A percentile compares a stretch with the other conserved stretches of the same genome.
These are phyloP conservation scores for Solanum raphanifolium DNA, from an alignment of 257 asterid genomes.

Conservation along the genomic window DNA sequence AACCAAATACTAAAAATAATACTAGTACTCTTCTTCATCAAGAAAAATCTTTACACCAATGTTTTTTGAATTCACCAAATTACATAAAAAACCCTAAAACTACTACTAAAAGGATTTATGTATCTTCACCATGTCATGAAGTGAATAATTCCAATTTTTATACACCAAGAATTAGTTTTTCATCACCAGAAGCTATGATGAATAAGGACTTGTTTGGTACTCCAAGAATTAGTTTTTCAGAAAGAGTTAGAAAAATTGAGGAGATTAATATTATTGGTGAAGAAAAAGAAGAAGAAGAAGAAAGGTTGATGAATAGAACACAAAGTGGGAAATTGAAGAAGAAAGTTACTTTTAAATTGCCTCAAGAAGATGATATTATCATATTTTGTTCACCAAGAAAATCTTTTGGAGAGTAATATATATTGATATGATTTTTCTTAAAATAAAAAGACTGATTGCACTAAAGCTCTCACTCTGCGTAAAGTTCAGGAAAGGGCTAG, in stretches of 20 bases:
- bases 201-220: slow-evolving; percentile 3
- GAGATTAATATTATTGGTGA: background rate
- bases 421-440: background rate
- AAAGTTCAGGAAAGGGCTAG: too few species aligned
- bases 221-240: slow-evolving; percentile 19
- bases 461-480: too few species aligned
- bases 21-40: background rate
- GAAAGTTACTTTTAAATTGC: slow-evolving; percentile 26
- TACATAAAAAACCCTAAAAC: background rate
- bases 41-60: background rate
- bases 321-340: slow-evolving; percentile 7
- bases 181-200: slow-evolving; percentile 12
- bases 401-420: slow-evolving; percentile 1
- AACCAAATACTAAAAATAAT: background rate
- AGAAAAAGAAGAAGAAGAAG: background rate
- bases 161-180: slow-evolving; percentile 11
- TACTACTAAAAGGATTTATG: background rate
- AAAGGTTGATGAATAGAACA: background rate
- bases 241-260: slow-evolving; percentile 9
- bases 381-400: slow-evolving; percentile 13
- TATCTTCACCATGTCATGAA: background rate
- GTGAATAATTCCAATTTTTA: background rate
- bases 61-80: background rate
- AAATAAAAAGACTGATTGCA: too few species aligned
- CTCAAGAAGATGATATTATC: slow-evolving; percentile 16